These are phyloP conservation scores for Yarrowia sp. DNA, from an alignment of 805 yeast genomes.

Conservation along the genomic window DNA sequence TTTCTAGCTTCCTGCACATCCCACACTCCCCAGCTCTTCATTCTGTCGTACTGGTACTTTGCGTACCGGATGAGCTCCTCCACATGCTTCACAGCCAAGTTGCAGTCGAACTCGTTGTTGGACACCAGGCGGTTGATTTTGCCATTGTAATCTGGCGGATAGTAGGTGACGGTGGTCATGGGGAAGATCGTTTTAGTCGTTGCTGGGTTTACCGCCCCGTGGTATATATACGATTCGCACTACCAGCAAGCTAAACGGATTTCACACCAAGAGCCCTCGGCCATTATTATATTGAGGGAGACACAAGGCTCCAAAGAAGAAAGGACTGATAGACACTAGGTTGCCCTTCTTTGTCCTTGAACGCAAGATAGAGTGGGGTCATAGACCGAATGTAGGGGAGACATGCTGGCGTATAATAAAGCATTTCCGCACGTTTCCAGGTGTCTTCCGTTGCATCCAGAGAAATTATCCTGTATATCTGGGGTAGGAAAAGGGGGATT, in stretches of 20 bases:
- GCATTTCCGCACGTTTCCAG: not conserved
- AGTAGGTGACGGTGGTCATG: not conserved
- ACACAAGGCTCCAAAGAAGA: not conserved
- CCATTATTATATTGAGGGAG: not conserved
- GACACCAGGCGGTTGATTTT: not conserved
- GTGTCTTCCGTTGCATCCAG: not conserved
- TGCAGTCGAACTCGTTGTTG: constrained; percentile 8
- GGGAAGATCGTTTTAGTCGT: not conserved
- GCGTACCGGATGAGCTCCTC: constrained; percentile 27
- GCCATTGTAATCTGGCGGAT: constrained; percentile 13
- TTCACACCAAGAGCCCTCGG: not conserved
- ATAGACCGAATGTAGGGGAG: not conserved
- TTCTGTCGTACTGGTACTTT: constrained; percentile 12
- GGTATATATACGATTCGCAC: not conserved
- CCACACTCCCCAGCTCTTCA: constrained; percentile 8
- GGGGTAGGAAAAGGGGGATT: not conserved
- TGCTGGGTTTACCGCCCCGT: constrained; percentile 1
- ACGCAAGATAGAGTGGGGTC: constrained; percentile 23
- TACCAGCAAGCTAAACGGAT: no score
- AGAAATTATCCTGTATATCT: not conserved
- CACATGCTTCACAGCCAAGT: constrained; percentile 11
- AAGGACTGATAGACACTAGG: not conserved
- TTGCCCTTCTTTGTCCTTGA: not conserved
- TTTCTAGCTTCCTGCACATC: not conserved
- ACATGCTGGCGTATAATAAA: constrained; percentile 4